A percentile compares a stretch with the other conserved stretches of the same genome.
Conservation (phyloP, 2,329 filamentous ascomycete genomes). For the Colletotrichum sp. region DNA sequence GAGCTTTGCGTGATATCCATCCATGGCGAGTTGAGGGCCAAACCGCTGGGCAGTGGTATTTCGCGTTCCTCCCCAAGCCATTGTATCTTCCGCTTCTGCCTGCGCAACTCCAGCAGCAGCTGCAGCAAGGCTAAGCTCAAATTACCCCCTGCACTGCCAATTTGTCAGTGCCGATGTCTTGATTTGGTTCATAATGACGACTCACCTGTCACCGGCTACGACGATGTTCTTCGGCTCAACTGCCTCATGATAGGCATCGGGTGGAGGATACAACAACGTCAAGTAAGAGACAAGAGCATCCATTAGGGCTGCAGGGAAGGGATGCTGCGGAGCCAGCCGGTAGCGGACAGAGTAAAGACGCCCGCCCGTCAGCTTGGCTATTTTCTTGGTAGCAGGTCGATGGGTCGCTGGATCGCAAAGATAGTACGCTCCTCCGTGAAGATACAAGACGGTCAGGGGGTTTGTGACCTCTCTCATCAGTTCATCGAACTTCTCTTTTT, state of each 20-base stretch:
- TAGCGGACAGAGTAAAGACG: conserved; percentile 77
- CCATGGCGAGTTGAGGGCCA: conserved; percentile 72
- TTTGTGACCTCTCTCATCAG: conserved; percentile 72
- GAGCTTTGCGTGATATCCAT: conserved; percentile 70
- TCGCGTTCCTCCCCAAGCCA: conserved; percentile 66
- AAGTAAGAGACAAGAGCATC: conserved; percentile 78
- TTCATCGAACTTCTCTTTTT: conserved; percentile 67
- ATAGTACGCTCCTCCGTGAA: conserved; percentile 79
- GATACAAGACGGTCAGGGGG: conserved; percentile 71
- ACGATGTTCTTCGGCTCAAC: conserved; percentile 71
- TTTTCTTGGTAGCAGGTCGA: conserved; percentile 59
- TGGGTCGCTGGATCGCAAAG: conserved; percentile 74
- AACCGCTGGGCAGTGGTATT: conserved; percentile 71
- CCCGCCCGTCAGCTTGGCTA: conserved; percentile 71
- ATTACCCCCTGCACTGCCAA: conserved; percentile 72
- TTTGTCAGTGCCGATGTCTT: neutral
- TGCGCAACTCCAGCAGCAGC: conserved; percentile 67
- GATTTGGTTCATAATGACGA: neutral
- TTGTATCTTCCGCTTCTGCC: conserved; percentile 48
- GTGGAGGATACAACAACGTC: conserved; percentile 73
- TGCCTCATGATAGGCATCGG: conserved; percentile 69
- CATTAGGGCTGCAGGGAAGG: conserved; percentile 76
- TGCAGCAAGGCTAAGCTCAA: conserved; percentile 71
- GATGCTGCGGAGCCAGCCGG: conserved; percentile 74
- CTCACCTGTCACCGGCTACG: conserved; percentile 71